Base-by-base conservation (phyloP, 148 eudicot species). In the Vaccinium macrocarpon region DNA sequence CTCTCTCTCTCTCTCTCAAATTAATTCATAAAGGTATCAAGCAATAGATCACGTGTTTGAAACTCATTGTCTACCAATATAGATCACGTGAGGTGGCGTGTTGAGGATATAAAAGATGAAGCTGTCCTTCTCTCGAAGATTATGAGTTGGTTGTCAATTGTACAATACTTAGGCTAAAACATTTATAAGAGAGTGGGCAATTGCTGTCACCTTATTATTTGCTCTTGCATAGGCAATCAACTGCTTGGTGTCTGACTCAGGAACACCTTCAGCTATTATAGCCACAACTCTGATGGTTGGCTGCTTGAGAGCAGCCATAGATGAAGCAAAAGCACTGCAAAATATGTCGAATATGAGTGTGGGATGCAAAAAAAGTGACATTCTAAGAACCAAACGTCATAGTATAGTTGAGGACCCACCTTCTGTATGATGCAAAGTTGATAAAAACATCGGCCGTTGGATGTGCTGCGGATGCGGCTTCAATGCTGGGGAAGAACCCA, bases 371-470 rank as follows among this genome's bases (percentile, higher is more conserved):
- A 51, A 51, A 72, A 82, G 56, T 35, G 59, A 50, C n/a, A 0
- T 42, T 38, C 23, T 56, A 5, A 23, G 29, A 10, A 8, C 50
- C 23, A 15, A 50, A 74, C 19, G 46, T 13, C 23, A 68, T 32
- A 52, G n/a, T 27, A 83, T 21, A 6, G 35, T 19, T 9, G 29
- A 78, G 35, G 25, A 80, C 88, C 66, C 78, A 97, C 99, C 99
- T 97, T 91, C 99, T 95, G 77, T 64, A 97, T 75, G 99, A 97
- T 87, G 99, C 99, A 85, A 97, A 97, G 88, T 97, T 97, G 77
- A 97, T 97, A 52, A 97, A 97, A 76, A 97, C 99, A 91, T 97
- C 98, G 86, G 99, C 98, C 13, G 98, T 97, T 53, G 98, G 98
- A 82, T 97, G 99, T 51, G 96, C 94, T 80, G 99, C 96, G 89